Conservation (phyloP, 768 basidiomycete species). For the Jaapia argillacea region DNA sequence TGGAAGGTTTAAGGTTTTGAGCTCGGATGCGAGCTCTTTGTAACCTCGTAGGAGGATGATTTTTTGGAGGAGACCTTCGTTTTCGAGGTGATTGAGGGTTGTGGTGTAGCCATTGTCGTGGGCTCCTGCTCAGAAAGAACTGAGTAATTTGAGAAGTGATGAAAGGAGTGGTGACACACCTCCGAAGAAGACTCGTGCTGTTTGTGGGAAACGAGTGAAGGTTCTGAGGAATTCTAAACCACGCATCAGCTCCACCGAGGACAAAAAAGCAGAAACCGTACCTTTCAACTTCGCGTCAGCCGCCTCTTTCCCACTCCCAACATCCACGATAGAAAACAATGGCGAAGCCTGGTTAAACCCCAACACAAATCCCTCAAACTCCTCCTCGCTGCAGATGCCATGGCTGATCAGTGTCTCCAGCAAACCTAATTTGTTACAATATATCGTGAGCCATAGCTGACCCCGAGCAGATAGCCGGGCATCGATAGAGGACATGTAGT, state of each 20-base stretch:
- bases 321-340: constrained; percentile 30
- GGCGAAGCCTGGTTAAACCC: constrained; percentile 32
- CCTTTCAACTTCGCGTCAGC: constrained; percentile 33
- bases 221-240: constrained; percentile 39
- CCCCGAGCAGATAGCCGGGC: constrained; percentile 15
- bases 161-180: constrained; percentile 12
- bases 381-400: constrained; percentile 20
- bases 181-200: constrained; percentile 28
- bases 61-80: constrained; percentile 27
- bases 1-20: constrained; percentile 20
- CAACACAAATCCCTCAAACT: constrained; percentile 25
- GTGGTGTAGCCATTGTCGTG: constrained; percentile 34
- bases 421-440: constrained; percentile 26
- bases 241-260: neutral
- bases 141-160: neutral
- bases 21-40: constrained; percentile 23
- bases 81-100: constrained; percentile 25
- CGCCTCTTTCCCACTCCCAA: constrained; percentile 31
- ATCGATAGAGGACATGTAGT: constrained; percentile 19
- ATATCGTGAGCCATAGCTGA: constrained; percentile 27
- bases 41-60: constrained; percentile 29
- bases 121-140: constrained; percentile 11
- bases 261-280: constrained; percentile 5
- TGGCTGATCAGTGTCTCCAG: constrained; percentile 20
- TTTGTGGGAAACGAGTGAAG: constrained; percentile 39